Percentiles rank a stretch among this genome's conserved stretches.
Evolutionary conservation across 176 grass and related monocot species (phyloP).

Genomic region (Pontederia crassipes): DNA sequence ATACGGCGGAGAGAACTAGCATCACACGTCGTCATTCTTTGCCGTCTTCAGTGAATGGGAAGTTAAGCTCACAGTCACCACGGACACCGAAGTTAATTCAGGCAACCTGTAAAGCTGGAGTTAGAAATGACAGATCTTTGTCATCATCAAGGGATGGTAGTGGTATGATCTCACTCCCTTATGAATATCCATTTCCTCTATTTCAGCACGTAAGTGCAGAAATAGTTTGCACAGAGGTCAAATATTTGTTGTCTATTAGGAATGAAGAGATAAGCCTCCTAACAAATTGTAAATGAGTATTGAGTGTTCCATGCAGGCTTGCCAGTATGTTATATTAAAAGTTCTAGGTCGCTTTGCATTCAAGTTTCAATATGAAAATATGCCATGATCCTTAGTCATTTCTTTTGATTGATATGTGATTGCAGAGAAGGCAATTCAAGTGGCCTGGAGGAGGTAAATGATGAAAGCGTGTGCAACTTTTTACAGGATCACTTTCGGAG

Average conservation of each 20-base stretch:
- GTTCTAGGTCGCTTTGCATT: constrained; percentile 1
- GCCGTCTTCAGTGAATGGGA: constrained; percentile 52
- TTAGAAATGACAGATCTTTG: constrained; percentile 60
- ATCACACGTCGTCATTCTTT: constrained; percentile 64
- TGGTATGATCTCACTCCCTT: constrained; percentile 36
- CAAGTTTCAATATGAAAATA: background rate
- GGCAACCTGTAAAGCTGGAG: constrained; percentile 39
- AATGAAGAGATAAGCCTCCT: no score
- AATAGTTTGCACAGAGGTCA: background rate
- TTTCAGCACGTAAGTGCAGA: background rate
- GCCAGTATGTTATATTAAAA: background rate
- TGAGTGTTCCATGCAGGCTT: no score
- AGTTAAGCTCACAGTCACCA: constrained; percentile 59
- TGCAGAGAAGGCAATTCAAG: constrained; percentile 32
- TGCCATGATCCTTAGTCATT: background rate
- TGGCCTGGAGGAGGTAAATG: no score
- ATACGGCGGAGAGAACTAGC: constrained; percentile 48
- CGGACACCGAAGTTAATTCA: constrained; percentile 45
- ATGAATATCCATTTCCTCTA: background rate
- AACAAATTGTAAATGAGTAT: no score
- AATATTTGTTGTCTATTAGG: background rate
- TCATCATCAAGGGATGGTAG: constrained; percentile 56
- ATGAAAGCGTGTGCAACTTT: no score
- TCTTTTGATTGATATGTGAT: background rate
- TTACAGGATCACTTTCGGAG: no score